These are phyloP conservation scores for Bodo saltans DNA, from an alignment of 78 protist genomes.

Conservation along the genomic window DNA sequence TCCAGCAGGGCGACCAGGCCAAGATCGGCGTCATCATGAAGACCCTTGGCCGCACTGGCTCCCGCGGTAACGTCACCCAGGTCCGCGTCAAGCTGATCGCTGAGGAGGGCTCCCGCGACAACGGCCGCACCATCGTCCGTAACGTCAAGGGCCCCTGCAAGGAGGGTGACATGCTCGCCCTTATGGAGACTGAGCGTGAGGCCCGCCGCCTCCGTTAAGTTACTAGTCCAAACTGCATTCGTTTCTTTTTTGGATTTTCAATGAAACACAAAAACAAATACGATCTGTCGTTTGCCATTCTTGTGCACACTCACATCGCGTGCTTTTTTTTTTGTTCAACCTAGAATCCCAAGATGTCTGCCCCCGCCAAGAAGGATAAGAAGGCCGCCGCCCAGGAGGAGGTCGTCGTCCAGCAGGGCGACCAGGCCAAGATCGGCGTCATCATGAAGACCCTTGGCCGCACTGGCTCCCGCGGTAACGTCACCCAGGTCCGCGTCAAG, in stretches of 20 bases:
- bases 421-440: neutral
- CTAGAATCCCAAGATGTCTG: neutral
- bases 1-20: neutral
- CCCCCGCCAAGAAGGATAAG: constrained; percentile 15
- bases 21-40: constrained; percentile 52
- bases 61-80: constrained; percentile 85
- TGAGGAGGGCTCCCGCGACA: constrained; percentile 34
- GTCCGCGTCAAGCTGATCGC: constrained; percentile 77
- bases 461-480: constrained; percentile 90
- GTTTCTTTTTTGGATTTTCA: neutral
- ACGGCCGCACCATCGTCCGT: constrained; percentile 68
- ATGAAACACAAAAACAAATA: neutral
- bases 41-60: constrained; percentile 87
- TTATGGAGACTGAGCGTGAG: constrained; percentile 93
- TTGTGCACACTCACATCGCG: neutral
- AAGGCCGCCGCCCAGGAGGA: neutral
- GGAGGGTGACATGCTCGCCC: constrained; percentile 80
- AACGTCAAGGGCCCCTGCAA: constrained; percentile 92
- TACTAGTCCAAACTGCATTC: neutral
- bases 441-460: constrained; percentile 82
- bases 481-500: constrained; percentile 86
- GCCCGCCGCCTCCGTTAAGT: constrained; percentile 89
- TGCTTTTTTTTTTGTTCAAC: neutral
- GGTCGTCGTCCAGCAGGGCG: neutral
- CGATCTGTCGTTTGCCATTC: neutral